Conservation (phyloP, 2,329 filamentous ascomycete genomes). For the Dryadomyces quercivorus region DNA sequence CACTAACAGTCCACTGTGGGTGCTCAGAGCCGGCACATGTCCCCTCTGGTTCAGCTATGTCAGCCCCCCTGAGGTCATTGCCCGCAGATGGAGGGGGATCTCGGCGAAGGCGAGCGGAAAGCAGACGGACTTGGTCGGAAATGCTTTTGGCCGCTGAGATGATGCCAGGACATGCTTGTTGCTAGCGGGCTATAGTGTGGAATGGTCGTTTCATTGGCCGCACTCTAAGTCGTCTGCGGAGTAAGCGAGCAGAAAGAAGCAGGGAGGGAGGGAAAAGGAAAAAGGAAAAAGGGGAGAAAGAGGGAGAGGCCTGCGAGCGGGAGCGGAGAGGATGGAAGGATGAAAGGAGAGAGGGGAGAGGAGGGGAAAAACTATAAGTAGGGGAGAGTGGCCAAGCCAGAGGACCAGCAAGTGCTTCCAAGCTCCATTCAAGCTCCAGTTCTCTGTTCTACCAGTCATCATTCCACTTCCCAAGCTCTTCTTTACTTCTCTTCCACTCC, state of each 20-base stretch:
- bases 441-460: too few species aligned
- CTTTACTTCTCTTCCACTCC: neutral
- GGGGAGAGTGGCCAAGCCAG: too few species aligned
- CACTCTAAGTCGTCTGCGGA: neutral
- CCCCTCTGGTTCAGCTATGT: neutral
- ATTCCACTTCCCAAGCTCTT: too few species aligned
- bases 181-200: neutral
- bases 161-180: neutral
- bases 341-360: neutral
- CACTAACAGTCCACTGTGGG: neutral
- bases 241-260: neutral
- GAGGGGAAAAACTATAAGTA: neutral
- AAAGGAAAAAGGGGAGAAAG: neutral
- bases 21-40: neutral
- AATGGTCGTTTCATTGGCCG: neutral
- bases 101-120: neutral
- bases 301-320: neutral
- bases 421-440: too few species aligned
- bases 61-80: neutral
- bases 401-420: too few species aligned
- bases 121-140: neutral
- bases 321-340: neutral
- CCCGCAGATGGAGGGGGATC: neutral
- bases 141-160: neutral
- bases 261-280: neutral